A percentile compares a stretch with the other conserved stretches of the same genome.
These are phyloP conservation scores for Handroanthus guayacan DNA, from an alignment of 257 asterid genomes.

Conservation along the genomic window DNA sequence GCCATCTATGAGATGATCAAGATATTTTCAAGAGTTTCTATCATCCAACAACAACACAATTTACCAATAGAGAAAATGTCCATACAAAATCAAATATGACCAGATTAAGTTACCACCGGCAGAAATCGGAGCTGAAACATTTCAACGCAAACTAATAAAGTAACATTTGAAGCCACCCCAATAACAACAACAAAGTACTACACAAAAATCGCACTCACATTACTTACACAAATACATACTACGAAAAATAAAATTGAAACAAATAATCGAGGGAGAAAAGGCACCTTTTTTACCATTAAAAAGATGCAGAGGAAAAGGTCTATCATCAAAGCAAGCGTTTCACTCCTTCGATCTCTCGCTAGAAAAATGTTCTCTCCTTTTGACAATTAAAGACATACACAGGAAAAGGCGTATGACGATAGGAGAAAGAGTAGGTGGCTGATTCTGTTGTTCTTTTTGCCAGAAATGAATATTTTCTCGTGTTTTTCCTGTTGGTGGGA, in stretches of 20 bases:
- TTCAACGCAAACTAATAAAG: background rate
- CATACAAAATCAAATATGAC: constrained; percentile 5
- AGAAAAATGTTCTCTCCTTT: background rate
- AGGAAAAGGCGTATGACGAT: constrained; percentile 16
- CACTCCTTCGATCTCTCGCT: constrained; percentile 21
- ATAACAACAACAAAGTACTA: background rate
- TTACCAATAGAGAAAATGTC: constrained; percentile 5
- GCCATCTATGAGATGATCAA: background rate
- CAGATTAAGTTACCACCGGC: background rate
- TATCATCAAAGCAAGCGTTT: constrained; percentile 32
- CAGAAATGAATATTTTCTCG: background rate
- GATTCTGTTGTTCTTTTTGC: background rate
- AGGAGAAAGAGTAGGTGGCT: background rate
- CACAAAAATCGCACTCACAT: background rate
- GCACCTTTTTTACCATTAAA: constrained; percentile 8
- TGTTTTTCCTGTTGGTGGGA: background rate
- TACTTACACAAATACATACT: constrained; percentile 19
- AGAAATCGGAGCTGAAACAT: constrained; percentile 4
- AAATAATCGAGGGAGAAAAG: constrained; percentile 27
- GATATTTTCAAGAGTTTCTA: background rate
- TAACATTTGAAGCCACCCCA: background rate
- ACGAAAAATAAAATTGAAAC: background rate
- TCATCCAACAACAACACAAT: constrained; percentile 26
- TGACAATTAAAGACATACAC: background rate
- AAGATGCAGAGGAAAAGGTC: constrained; percentile 23